Evolutionary conservation across 2,329 filamentous ascomycete species (phyloP).

Genomic region (Scedosporium apiospermum): DNA sequence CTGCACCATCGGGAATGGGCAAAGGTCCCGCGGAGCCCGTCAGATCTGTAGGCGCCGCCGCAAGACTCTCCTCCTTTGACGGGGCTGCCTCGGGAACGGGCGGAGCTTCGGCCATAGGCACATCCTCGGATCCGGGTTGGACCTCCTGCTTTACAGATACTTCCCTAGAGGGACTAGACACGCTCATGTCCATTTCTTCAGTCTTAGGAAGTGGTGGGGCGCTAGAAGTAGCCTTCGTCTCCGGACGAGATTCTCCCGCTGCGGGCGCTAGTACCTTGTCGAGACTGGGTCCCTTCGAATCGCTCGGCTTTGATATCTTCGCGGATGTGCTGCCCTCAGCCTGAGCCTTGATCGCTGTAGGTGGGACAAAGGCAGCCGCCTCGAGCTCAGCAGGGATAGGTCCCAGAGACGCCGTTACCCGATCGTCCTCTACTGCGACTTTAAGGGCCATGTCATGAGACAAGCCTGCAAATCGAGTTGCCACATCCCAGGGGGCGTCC

Average conservation of each 20-base stretch:
- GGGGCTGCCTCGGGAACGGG: neutral
- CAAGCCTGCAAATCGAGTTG: constrained; percentile 36
- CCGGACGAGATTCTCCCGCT: neutral
- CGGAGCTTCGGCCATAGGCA: constrained; percentile 10
- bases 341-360: neutral
- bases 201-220: constrained; percentile 23
- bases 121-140: constrained; percentile 17
- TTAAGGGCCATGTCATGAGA: constrained; percentile 39
- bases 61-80: neutral
- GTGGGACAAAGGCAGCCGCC: neutral
- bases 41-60: neutral
- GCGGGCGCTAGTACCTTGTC: neutral
- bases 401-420: constrained; percentile 16
- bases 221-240: neutral
- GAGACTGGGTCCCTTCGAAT: neutral
- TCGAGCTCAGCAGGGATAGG: neutral
- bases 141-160: constrained; percentile 5
- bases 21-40: neutral
- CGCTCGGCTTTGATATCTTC: too few relatives aligned
- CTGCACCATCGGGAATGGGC: neutral
- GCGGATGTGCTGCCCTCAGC: too few relatives aligned
- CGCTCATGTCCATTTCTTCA: constrained; percentile 28
- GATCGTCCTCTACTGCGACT: constrained; percentile 35
- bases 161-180: constrained; percentile 9
- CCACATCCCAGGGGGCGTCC: constrained; percentile 28